A percentile compares a stretch with the other conserved stretches of the same genome.
Evolutionary conservation across 1,284 basidiomycete genomes (phyloP).

Genomic region (Sparassis latifolia): DNA sequence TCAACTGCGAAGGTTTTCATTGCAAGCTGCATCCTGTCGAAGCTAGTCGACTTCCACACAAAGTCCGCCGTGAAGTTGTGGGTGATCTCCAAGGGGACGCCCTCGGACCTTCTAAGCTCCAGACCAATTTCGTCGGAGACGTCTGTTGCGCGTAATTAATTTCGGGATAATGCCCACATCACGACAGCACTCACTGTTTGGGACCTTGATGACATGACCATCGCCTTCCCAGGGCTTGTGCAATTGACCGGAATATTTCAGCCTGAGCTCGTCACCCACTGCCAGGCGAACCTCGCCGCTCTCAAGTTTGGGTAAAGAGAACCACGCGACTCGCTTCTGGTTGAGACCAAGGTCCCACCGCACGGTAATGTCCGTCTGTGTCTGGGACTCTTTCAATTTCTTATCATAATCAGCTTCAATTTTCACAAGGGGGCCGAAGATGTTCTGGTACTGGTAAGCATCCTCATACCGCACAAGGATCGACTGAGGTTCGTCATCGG

Average conservation of each 20-base stretch:
- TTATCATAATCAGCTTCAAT: constrained; percentile 99
- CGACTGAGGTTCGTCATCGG: constrained; percentile 93
- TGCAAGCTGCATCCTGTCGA: constrained; percentile 97
- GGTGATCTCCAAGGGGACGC: constrained; percentile 92
- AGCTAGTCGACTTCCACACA: constrained; percentile 99
- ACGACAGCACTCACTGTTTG: constrained; percentile 72
- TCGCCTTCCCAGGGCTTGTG: constrained; percentile 95
- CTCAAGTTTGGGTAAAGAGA: constrained; percentile 92
- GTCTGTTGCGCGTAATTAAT: constrained; percentile 45
- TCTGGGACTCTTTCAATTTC: constrained; percentile 95
- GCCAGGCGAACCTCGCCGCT: constrained; percentile 96
- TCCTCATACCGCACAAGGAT: constrained; percentile 93
- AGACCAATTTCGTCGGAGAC: constrained; percentile 97
- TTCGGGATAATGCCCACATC: not conserved
- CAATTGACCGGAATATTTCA: constrained; percentile 86
- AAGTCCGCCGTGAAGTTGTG: constrained; percentile 97
- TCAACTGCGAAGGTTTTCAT: constrained; percentile 99
- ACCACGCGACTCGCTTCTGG: constrained; percentile 97
- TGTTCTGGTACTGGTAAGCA: constrained; percentile 99
- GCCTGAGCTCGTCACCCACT: constrained; percentile 91
- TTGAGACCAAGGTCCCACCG: constrained; percentile 98
- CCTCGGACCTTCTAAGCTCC: constrained; percentile 86
- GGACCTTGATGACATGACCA: constrained; percentile 97
- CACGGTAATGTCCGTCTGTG: constrained; percentile 92
- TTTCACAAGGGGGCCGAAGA: constrained; percentile 97